Evolutionary conservation across 345 rosid species (phyloP).

Genomic region (Eucalyptus pauciflora): DNA sequence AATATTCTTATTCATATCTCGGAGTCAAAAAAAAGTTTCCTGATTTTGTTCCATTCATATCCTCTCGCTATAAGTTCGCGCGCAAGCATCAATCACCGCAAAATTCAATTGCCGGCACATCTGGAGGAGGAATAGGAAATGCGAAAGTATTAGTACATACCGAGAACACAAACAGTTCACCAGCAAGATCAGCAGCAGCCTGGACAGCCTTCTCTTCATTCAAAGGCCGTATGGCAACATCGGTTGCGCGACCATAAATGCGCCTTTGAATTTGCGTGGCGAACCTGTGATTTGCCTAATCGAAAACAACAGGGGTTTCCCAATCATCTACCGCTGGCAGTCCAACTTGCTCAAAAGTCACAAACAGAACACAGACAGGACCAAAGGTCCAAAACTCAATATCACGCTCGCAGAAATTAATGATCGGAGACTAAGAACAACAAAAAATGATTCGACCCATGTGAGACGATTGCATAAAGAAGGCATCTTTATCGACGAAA

Average conservation of each 20-base stretch:
- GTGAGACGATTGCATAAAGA: not conserved
- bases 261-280: slow-evolving; percentile 61
- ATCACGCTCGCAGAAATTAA: not conserved
- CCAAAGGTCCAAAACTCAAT: not conserved
- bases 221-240: slow-evolving; percentile 67
- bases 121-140: not conserved
- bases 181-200: slow-evolving; percentile 79
- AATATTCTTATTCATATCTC: not conserved
- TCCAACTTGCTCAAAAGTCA: not conserved
- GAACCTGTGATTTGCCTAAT: slow-evolving; percentile 65
- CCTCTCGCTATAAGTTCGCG: not conserved
- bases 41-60: not conserved
- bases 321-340: not conserved
- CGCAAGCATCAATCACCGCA: not conserved
- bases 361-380: not conserved
- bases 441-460: not conserved
- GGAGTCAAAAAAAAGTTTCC: not conserved
- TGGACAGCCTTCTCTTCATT: slow-evolving; percentile 84
- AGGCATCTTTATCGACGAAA: not conserved
- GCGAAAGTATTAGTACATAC: slow-evolving; percentile 11
- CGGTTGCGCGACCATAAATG: slow-evolving; percentile 49
- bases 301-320: not conserved
- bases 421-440: not conserved
- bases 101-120: not conserved
- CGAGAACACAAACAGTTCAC: slow-evolving; percentile 73